Base-by-base conservation (phyloP, 106 monocot species). In the Phalaenopsis aphrodite region DNA sequence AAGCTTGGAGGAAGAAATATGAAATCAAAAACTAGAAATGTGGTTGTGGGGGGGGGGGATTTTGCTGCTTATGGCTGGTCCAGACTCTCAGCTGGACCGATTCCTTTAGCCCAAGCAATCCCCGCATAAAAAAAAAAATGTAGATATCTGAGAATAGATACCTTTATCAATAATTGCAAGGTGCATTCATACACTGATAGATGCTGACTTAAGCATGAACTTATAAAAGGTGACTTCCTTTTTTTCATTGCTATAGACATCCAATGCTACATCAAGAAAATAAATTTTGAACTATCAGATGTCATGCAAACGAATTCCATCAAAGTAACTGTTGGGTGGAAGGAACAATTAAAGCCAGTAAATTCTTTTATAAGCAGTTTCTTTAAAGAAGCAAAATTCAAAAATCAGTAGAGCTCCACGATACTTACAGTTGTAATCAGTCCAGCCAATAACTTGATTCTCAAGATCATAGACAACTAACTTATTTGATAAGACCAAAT, bases 371-470 rank as follows among this genome's bases (percentile, higher is more conserved):
- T 61, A 21, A 61, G 21, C 3, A 61, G 5, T 61, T 21, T 61
- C 18, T n/a, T 61, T 38, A 64, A n/a, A 64, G 68, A 69, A 67
- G 30, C 8, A 67, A 67, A 67, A 67, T 67, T 67, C 0, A 68
- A 69, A 69, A 69, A 39, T 12, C 8, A 69, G 38, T 43, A 16
- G 69, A 82, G 77, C 56, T 74, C 11, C 12, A 65, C 66, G 52
- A 45, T 79, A 83, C 91, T 88, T 81, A 91, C 91, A 91, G 75
- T 91, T 88, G 75, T 91, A 91, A 5, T 91, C 86, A 16, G 86
- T 88, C 91, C 91, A 91, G n/a, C 91, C 91, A 85, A 91, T 88
- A 72, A 42, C 77, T 73, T 91, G 82, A 75, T 91, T 91, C 77
- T 91, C 91, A 68, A 91, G 84, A 80, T 91, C 91, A 72, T 91